These are phyloP conservation scores for Dactylonectria macrodidyma DNA, from an alignment of 2,329 filamentous ascomycete genomes.

Conservation along the genomic window DNA sequence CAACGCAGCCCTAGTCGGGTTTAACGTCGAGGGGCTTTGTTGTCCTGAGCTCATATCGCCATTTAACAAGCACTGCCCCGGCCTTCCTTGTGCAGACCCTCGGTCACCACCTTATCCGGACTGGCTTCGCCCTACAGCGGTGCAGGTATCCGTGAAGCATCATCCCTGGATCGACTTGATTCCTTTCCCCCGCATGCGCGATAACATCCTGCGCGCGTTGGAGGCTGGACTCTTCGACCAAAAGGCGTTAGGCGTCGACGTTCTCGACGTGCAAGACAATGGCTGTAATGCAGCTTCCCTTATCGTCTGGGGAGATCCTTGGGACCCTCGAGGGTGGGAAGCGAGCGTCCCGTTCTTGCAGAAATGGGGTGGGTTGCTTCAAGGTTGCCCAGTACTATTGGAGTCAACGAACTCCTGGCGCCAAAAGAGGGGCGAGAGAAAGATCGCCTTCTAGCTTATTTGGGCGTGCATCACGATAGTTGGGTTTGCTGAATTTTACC, in stretches of 20 bases:
- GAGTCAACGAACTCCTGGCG: background rate
- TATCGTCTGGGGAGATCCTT: constrained; percentile 10
- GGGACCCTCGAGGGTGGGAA: background rate
- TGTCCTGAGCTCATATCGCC: background rate
- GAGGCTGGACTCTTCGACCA: constrained; percentile 7
- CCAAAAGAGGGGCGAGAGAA: background rate
- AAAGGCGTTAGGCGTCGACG: constrained; percentile 1
- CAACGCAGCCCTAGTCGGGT: background rate
- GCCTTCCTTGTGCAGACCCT: background rate
- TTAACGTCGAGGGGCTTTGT: background rate
- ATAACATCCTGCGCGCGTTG: constrained; percentile 3
- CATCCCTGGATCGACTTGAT: constrained; percentile 12
- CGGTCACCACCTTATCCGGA: background rate
- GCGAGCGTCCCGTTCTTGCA: background rate
- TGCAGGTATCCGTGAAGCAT: constrained; percentile 2
- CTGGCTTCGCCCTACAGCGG: constrained; percentile 1
- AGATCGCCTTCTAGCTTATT: background rate
- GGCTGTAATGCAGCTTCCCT: constrained; percentile 5
- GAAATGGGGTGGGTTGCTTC: background rate
- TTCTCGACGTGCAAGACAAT: constrained; percentile 4
- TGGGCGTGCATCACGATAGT: too few species aligned
- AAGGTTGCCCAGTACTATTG: background rate
- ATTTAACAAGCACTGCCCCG: background rate
- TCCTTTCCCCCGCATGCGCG: constrained; percentile 7
- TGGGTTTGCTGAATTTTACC: too few species aligned